phyloP scores from a whole-genome alignment of 805 yeast species.

The Yamadazyma insecticola region DNA sequence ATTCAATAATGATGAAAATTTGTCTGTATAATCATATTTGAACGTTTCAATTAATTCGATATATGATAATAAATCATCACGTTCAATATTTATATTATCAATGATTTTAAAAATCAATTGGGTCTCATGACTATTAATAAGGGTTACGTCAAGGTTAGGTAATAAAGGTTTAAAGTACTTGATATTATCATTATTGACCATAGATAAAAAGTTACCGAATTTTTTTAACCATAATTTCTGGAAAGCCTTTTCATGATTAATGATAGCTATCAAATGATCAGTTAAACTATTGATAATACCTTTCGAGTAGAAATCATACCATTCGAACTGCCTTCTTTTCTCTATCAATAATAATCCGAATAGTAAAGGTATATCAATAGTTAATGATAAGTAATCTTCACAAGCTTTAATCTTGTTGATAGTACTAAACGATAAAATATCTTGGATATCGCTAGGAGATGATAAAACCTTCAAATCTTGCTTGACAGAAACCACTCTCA shows the following conservation, averaged over 20 bases:
- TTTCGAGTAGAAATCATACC: conserved; percentile 44
- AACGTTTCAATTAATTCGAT: conserved; percentile 21
- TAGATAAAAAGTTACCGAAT: conserved; percentile 42
- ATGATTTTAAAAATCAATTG: conserved; percentile 27
- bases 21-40: conserved; percentile 12
- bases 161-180: conserved; percentile 9
- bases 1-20: conserved; percentile 35
- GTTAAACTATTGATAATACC: conserved; percentile 41
- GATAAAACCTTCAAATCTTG: conserved; percentile 23
- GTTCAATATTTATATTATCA: conserved; percentile 25
- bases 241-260: conserved; percentile 51
- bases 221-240: conserved; percentile 62
- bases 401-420: conserved; percentile 23
- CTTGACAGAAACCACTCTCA: conserved; percentile 31
- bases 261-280: conserved; percentile 54
- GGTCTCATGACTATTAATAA: conserved; percentile 18
- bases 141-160: conserved; percentile 35
- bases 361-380: conserved; percentile 64
- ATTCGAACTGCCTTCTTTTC: conserved; percentile 51
- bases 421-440: conserved; percentile 8
- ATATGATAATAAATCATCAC: conserved; percentile 29
- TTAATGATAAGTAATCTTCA: conserved; percentile 38
- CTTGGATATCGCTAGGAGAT: conserved; percentile 5
- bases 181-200: conserved; percentile 12
- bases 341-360: conserved; percentile 70